Evolutionary conservation across 1,284 basidiomycete genomes (phyloP).

Genomic region (Coniferiporia weirii): DNA sequence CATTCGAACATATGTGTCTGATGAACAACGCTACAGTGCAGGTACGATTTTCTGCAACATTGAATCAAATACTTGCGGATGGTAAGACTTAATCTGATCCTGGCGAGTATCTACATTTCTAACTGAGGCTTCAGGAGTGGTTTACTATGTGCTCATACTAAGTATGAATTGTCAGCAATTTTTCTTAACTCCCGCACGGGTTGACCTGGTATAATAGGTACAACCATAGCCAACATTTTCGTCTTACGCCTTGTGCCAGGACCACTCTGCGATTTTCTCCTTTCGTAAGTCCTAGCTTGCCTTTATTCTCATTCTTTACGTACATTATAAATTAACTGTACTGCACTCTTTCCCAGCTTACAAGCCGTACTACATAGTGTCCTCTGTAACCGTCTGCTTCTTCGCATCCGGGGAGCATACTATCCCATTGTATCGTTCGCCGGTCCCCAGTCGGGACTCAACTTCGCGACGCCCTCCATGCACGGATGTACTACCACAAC

Average conservation of each 20-base stretch:
- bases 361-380: constrained; percentile 7
- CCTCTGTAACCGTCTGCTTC: constrained; percentile 5
- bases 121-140: neutral
- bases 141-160: neutral
- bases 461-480: too few relatives aligned
- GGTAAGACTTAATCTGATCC: neutral
- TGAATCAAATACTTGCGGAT: neutral
- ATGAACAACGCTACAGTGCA: neutral
- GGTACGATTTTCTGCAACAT: neutral
- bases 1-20: neutral
- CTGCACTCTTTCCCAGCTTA: neutral
- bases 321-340: neutral
- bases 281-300: neutral
- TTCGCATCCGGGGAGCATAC: constrained; percentile 1
- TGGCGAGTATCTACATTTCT: neutral
- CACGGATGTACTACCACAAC: too few relatives aligned
- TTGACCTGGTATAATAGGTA: neutral
- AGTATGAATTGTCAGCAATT: neutral
- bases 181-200: neutral
- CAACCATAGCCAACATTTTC: neutral
- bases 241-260: neutral
- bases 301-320: neutral
- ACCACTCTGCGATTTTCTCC: neutral
- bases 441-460: neutral
- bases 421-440: neutral